Conservation (phyloP, 495 filamentous ascomycete species). For the Podospora comata region DNA sequence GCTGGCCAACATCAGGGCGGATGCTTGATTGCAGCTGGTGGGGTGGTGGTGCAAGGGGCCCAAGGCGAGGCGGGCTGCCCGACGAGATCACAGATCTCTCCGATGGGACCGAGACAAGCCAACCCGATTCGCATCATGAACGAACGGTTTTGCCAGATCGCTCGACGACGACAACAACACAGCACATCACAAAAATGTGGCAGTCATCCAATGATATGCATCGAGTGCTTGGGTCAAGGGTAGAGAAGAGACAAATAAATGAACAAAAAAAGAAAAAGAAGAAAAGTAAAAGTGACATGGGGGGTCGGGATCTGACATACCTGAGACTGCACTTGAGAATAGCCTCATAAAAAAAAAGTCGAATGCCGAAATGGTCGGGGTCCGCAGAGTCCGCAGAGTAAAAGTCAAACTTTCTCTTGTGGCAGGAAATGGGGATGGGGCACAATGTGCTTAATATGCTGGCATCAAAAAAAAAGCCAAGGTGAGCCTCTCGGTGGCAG, state of each 20-base stretch:
- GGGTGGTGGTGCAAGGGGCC: not conserved
- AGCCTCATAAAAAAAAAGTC: not conserved
- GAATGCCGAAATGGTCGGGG: not conserved
- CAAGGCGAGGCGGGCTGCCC: slow-evolving; percentile 3
- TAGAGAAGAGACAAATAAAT: not conserved
- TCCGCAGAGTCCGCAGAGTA: not conserved
- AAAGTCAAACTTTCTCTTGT: not conserved
- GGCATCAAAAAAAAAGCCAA: not conserved
- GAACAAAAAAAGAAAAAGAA: not conserved
- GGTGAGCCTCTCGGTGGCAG: slow-evolving; percentile 6
- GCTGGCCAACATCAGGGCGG: slow-evolving; percentile 2
- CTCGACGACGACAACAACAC: not conserved
- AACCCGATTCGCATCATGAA: not conserved
- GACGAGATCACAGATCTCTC: slow-evolving; percentile 11
- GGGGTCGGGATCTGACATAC: not conserved
- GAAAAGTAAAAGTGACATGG: not conserved
- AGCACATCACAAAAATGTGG: no score
- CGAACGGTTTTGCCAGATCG: not conserved
- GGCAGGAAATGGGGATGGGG: not conserved
- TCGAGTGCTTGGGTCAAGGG: not conserved
- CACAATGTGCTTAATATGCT: not conserved
- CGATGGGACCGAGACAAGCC: slow-evolving; percentile 9
- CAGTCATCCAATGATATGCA: not conserved
- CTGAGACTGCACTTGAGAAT: not conserved
- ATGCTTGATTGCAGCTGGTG: not conserved